These are phyloP conservation scores for Carallia pectinifolia DNA, from an alignment of 345 rosid species.

Conservation along the genomic window DNA sequence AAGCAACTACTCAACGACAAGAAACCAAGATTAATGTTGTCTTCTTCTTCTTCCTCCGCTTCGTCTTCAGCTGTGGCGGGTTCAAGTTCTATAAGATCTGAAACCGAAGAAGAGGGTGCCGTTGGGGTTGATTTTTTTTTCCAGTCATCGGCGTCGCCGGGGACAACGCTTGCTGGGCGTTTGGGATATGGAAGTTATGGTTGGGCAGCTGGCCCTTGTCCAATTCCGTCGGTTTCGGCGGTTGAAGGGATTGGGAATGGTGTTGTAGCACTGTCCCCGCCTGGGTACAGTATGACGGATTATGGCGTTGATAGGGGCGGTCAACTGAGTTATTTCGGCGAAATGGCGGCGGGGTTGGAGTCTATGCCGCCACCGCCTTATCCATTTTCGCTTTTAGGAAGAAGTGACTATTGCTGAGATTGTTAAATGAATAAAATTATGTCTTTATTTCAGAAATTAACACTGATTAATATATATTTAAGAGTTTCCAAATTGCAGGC, in stretches of 20 bases:
- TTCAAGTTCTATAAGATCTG: constrained; percentile 51
- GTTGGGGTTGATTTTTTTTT: constrained; percentile 32
- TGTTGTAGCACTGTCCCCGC: constrained; percentile 14
- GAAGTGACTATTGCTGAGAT: constrained; percentile 59
- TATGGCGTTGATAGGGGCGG: constrained; percentile 22
- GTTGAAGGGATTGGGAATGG: constrained; percentile 5
- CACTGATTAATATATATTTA: too few relatives aligned
- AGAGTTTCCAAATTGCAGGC: too few relatives aligned
- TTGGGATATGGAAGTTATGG: constrained; percentile 14
- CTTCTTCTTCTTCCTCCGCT: constrained; percentile 32
- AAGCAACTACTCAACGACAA: constrained; percentile 33
- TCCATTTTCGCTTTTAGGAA: constrained; percentile 77
- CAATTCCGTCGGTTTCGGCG: not conserved
- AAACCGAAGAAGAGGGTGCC: constrained; percentile 45
- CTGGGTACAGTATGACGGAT: constrained; percentile 20
- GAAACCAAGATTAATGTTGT: constrained; percentile 47
- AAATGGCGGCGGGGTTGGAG: constrained; percentile 42
- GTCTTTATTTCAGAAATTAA: too few relatives aligned
- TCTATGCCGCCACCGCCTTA: constrained; percentile 52
- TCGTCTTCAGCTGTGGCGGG: constrained; percentile 44
- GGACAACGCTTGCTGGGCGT: constrained; percentile 30
- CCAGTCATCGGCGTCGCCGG: constrained; percentile 39
- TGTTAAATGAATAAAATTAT: constrained; percentile 14
- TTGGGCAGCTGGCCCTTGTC: not conserved
- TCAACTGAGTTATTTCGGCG: constrained; percentile 40